Evolutionary conservation across 495 filamentous ascomycete genomes (phyloP).

Genomic region (Neurospora sp.): DNA sequence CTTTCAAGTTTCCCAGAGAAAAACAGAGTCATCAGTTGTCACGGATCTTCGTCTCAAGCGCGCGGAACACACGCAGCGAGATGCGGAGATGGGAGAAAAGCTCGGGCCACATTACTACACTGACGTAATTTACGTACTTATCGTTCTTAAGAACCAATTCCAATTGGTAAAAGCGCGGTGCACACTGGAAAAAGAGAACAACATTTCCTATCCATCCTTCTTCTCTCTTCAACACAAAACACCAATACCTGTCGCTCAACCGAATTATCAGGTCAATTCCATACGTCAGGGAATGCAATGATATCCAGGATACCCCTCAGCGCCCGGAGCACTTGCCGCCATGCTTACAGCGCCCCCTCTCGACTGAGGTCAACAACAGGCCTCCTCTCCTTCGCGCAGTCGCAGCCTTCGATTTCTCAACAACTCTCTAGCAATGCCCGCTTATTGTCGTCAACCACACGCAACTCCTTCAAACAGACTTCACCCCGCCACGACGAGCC

Average conservation of each 20-base stretch:
- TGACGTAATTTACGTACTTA: not conserved
- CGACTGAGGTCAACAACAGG: not conserved
- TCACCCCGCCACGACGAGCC: not conserved
- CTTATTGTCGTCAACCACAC: not conserved
- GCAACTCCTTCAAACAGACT: not conserved
- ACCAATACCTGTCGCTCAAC: not conserved
- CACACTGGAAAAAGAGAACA: not conserved
- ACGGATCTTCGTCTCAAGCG: not conserved
- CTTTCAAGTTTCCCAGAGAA: not conserved
- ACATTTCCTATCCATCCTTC: not conserved
- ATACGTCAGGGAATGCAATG: constrained; percentile 3
- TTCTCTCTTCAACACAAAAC: not conserved
- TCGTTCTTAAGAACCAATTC: not conserved
- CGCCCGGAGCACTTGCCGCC: not conserved
- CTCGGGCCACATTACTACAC: not conserved
- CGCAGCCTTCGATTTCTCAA: not conserved
- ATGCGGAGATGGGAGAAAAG: not conserved
- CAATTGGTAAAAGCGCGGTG: not conserved
- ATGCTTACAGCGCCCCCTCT: not conserved
- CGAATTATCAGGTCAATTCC: not conserved
- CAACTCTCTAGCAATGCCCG: not conserved
- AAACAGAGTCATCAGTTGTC: not conserved
- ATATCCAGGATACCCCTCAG: not conserved
- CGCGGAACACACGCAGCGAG: not conserved
- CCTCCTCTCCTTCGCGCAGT: not conserved